Evolutionary conservation across 228 moss, liverwort and hornwort genomes (phyloP), one percentile per base, ranked within the genome.

Genomic region (Sphagnum fallax): DNA sequence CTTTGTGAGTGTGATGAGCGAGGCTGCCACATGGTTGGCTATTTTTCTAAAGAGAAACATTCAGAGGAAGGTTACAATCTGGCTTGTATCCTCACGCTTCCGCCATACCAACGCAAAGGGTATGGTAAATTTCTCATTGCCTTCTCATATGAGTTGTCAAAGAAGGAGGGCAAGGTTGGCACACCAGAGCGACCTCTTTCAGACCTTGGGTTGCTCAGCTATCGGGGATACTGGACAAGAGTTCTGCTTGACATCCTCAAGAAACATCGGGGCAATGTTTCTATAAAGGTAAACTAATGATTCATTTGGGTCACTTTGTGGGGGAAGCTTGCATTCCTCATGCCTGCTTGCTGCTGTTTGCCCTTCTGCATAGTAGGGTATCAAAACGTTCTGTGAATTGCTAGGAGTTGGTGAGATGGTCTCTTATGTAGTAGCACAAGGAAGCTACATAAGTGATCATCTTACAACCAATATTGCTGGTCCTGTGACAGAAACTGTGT

Each of bases 151-250:
- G 96, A 93, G 70, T 81, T 96, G 71, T 96, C 96, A 65, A 96
- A 96, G 71, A 96, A 91, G 73, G 96, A 96, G 78, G 83, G 86
- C 65, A 96, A 91, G 79, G 76, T 92, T 73, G 96, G 96, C 69
- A 96, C 96, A 59, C 96, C 96, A 67, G 96, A 96, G 80, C 89
- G 93, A 70, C 96, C 96, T 9, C 79, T 96, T 49, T 96, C 96
- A 10, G 96, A 96, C 76, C 86, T 96, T 80, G 96, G 96, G 69
- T 88, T 93, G 93, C 93, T 96, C 55, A 96, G 96, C 78, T 96
- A 93, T 69, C 80, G 93, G 73, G 93, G 96, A 79, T 96, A 96
- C 77, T 96, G 96, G 93, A 93, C 89, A 18, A 78, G 91, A 50
- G 85, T 91, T 51, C 80, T 93, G 67, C 66, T 93, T 64, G 93